Evolutionary conservation across 2,329 filamentous ascomycete species (phyloP).

Genomic region (Metarhizium robertsii): DNA sequence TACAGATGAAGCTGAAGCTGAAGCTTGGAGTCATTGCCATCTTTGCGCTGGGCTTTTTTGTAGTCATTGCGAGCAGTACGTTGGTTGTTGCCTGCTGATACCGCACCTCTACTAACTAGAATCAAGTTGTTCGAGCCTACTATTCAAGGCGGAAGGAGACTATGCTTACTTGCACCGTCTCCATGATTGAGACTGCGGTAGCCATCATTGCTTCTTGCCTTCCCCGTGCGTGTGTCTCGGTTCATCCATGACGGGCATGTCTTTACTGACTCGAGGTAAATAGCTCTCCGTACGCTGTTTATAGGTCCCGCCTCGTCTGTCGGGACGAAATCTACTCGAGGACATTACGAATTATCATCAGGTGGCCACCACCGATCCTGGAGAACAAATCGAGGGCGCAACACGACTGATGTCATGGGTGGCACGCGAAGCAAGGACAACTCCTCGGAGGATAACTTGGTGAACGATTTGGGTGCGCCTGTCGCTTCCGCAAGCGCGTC

Average conservation of each 20-base stretch:
- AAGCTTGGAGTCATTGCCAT: conserved; percentile 22
- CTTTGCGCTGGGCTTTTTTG: conserved; percentile 21
- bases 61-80: conserved; percentile 20
- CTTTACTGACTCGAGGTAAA: background rate
- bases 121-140: conserved; percentile 22
- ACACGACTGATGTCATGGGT: background rate
- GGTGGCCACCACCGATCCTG: background rate
- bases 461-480: background rate
- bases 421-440: background rate
- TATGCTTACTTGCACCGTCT: conserved; percentile 28
- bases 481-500: background rate
- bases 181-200: conserved; percentile 27
- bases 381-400: background rate
- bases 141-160: conserved; percentile 23
- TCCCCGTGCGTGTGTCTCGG: conserved; percentile 14
- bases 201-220: conserved; percentile 31
- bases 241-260: background rate
- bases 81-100: background rate
- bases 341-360: background rate
- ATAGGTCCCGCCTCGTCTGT: background rate
- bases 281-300: background rate
- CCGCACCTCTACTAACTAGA: background rate
- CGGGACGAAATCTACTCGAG: background rate
- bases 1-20: conserved; percentile 23
- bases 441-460: background rate